A percentile compares a stretch with the other conserved stretches of the same genome.
Evolutionary conservation across 2,329 filamentous ascomycete species (phyloP).

Genomic region (Claviceps sp.): DNA sequence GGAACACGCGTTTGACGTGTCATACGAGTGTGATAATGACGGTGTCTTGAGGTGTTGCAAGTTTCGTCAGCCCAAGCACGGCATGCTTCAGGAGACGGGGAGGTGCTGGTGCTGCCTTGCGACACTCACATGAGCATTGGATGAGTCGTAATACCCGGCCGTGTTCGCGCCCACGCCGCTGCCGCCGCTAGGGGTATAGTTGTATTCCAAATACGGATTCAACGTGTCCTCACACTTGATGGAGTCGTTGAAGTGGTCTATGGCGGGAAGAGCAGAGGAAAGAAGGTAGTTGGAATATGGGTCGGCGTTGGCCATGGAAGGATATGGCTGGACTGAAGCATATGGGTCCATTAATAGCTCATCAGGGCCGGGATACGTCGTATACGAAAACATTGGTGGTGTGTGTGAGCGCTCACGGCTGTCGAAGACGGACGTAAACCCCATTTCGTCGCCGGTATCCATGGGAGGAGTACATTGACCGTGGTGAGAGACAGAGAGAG

Average conservation of each 20-base stretch:
- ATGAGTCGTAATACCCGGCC: constrained; percentile 50
- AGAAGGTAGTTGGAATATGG: constrained; percentile 45
- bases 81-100: constrained; percentile 26
- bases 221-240: constrained; percentile 45
- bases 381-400: constrained; percentile 55
- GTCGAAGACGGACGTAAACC: constrained; percentile 46
- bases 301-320: constrained; percentile 36
- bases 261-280: constrained; percentile 49
- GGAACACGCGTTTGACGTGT: constrained; percentile 51
- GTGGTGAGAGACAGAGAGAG: constrained; percentile 22
- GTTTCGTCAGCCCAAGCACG: constrained; percentile 34
- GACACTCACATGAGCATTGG: constrained; percentile 62
- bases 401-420: constrained; percentile 58
- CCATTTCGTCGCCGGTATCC: constrained; percentile 48
- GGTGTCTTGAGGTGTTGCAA: constrained; percentile 44
- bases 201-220: constrained; percentile 55
- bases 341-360: constrained; percentile 49
- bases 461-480: constrained; percentile 50
- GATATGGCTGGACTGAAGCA: constrained; percentile 38
- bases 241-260: constrained; percentile 48
- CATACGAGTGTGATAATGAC: constrained; percentile 61
- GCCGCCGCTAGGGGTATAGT: constrained; percentile 51
- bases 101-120: constrained; percentile 24
- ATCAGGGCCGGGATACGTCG: constrained; percentile 53
- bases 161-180: constrained; percentile 51